Percentiles rank a stretch among this genome's conserved stretches.
phyloP scores from a whole-genome alignment of 768 basidiomycete species.

The Suillus americanus region DNA sequence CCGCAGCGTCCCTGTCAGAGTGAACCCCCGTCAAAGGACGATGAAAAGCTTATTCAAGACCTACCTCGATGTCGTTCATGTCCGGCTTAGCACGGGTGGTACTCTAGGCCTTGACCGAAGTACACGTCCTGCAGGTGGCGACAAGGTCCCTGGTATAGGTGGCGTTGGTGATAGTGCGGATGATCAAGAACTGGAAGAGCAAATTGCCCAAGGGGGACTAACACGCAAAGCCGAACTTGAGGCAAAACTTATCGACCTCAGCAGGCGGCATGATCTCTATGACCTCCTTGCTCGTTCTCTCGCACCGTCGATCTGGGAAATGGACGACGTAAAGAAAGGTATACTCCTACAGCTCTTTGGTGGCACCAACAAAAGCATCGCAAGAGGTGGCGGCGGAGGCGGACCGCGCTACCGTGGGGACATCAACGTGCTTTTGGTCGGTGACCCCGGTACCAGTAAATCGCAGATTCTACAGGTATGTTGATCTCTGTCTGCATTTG shows the following conservation, averaged over 20 bases:
- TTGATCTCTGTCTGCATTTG: neutral
- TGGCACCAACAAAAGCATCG: slow-evolving; percentile 95
- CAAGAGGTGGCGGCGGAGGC: slow-evolving; percentile 90
- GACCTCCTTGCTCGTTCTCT: slow-evolving; percentile 81
- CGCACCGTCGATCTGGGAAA: slow-evolving; percentile 94
- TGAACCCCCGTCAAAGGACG: slow-evolving; percentile 87
- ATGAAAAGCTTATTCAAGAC: slow-evolving; percentile 98
- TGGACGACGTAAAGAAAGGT: slow-evolving; percentile 99
- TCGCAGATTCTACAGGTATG: slow-evolving; percentile 89
- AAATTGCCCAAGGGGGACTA: slow-evolving; percentile 32
- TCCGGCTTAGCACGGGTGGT: slow-evolving; percentile 64
- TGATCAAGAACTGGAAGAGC: slow-evolving; percentile 57
- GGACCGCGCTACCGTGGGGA: slow-evolving; percentile 97
- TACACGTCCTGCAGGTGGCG: slow-evolving; percentile 70
- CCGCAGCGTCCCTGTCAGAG: slow-evolving; percentile 91
- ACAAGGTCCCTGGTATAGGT: slow-evolving; percentile 67
- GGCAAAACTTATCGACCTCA: slow-evolving; percentile 70
- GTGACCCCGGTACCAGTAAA: slow-evolving; percentile 97
- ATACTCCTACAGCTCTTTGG: slow-evolving; percentile 95
- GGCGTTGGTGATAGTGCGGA: slow-evolving; percentile 70
- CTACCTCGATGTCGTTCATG: slow-evolving; percentile 92
- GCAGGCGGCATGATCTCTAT: slow-evolving; percentile 78
- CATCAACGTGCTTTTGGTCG: slow-evolving; percentile 95
- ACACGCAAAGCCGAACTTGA: slow-evolving; percentile 72
- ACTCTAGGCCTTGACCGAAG: slow-evolving; percentile 76